Percentiles rank a stretch among this genome's conserved stretches.
Evolutionary conservation across 139 green algal genomes (phyloP).

Genomic region (Asterochloris sp.): DNA sequence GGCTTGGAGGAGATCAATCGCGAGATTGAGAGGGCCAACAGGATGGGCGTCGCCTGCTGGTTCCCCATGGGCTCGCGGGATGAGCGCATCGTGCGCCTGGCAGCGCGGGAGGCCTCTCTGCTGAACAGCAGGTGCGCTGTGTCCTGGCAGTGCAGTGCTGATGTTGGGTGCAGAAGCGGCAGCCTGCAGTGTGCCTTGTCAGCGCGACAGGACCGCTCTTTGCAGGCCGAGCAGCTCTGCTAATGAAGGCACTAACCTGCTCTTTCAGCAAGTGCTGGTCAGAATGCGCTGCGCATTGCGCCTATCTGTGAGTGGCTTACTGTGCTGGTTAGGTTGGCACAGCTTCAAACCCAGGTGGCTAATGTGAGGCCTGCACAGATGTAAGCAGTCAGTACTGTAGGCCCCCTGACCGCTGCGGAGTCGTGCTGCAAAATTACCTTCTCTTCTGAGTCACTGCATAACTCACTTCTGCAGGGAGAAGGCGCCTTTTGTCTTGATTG

Average conservation of each 20-base stretch:
- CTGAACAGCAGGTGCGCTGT: conserved; percentile 72
- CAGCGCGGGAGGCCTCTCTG: conserved; percentile 74
- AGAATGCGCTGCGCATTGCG: background rate
- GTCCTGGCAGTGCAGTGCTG: background rate
- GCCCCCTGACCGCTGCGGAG: background rate
- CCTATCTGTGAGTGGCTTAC: background rate
- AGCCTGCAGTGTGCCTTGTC: too few relatives aligned
- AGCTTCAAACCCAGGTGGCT: too few relatives aligned
- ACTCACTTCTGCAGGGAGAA: conserved; percentile 42
- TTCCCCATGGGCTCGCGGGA: conserved; percentile 75
- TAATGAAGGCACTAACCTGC: background rate
- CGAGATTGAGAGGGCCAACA: conserved; percentile 63
- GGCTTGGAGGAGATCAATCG: conserved; percentile 62
- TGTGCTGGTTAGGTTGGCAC: too few relatives aligned
- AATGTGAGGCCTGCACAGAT: background rate
- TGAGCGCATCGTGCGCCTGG: conserved; percentile 82
- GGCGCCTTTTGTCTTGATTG: conserved; percentile 78
- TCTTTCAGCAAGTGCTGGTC: background rate
- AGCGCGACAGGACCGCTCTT: too few relatives aligned
- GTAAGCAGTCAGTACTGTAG: background rate
- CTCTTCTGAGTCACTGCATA: background rate
- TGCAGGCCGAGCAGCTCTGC: too few relatives aligned
- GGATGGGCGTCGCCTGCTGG: conserved; percentile 69
- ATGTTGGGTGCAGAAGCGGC: background rate
- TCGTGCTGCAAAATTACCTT: background rate